A percentile compares a stretch with the other conserved stretches of the same genome.
Conservation (phyloP, 1,284 basidiomycete species). For the Meira nashicola region DNA sequence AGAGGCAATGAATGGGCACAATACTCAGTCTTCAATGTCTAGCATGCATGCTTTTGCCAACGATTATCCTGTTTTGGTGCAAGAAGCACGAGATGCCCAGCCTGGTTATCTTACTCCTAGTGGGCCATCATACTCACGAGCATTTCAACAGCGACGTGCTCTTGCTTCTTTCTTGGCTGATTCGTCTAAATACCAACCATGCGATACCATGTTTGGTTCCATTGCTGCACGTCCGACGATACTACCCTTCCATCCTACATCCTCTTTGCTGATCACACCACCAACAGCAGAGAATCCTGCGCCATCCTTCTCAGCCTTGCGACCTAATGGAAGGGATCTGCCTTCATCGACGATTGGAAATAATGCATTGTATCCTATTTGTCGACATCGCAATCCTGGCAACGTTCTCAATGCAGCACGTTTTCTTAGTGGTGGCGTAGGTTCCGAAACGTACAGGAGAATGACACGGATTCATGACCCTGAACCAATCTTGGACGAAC, state of each 20-base stretch:
- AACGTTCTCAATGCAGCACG: conserved; percentile 36
- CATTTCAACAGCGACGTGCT: conserved; percentile 31
- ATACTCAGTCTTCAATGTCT: conserved; percentile 9
- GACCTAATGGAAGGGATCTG: conserved; percentile 40
- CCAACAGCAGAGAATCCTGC: conserved; percentile 30
- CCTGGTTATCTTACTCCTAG: conserved; percentile 34
- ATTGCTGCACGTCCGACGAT: conserved; percentile 35
- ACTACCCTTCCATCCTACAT: conserved; percentile 32
- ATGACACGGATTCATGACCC: conserved; percentile 41
- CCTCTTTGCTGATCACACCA: conserved; percentile 44
- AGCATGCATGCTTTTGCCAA: conserved; percentile 37
- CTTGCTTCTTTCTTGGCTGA: conserved; percentile 41
- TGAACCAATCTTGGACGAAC: conserved; percentile 42
- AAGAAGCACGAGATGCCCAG: conserved; percentile 27
- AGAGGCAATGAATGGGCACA: neutral
- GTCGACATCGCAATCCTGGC: conserved; percentile 35
- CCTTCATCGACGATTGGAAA: conserved; percentile 18
- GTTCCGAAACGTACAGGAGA: conserved; percentile 26
- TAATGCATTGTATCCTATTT: conserved; percentile 33
- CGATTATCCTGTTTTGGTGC: conserved; percentile 32
- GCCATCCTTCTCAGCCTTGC: conserved; percentile 37
- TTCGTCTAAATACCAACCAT: conserved; percentile 35
- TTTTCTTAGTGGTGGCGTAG: conserved; percentile 22
- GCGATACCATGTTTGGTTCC: conserved; percentile 42
- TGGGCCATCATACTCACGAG: conserved; percentile 26